Evolutionary conservation across 2,329 filamentous ascomycete species (phyloP).

Genomic region (Pezizomycotina sp.): DNA sequence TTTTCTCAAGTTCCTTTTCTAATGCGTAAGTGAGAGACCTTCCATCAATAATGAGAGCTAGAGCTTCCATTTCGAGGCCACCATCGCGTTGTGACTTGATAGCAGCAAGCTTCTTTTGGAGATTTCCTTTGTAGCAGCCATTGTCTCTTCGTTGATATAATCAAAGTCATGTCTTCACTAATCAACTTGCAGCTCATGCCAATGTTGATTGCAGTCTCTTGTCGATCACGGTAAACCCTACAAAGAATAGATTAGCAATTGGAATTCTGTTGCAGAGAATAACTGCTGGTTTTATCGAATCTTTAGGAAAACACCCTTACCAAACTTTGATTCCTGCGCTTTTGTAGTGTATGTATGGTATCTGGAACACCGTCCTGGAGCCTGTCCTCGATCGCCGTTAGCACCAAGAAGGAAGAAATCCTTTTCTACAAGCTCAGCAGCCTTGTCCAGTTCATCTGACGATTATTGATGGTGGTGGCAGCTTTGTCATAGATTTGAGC

Average conservation of each 20-base stretch:
- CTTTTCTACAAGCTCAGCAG: slow-evolving; percentile 84
- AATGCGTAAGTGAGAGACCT: slow-evolving; percentile 87
- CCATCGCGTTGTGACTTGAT: slow-evolving; percentile 67
- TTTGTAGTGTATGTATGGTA: slow-evolving; percentile 91
- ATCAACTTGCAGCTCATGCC: slow-evolving; percentile 99
- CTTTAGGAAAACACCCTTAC: slow-evolving; percentile 32
- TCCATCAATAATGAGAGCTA: slow-evolving; percentile 89
- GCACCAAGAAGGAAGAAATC: slow-evolving; percentile 83
- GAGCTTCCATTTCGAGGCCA: slow-evolving; percentile 62
- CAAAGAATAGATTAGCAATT: not conserved
- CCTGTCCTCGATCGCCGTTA: slow-evolving; percentile 90
- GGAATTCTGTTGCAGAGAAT: not conserved
- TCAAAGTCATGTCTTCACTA: slow-evolving; percentile 93
- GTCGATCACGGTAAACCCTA: slow-evolving; percentile 80
- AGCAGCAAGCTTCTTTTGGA: slow-evolving; percentile 86
- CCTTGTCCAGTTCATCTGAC: slow-evolving; percentile 92
- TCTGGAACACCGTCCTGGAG: slow-evolving; percentile 95
- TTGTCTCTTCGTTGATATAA: slow-evolving; percentile 89
- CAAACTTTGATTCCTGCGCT: slow-evolving; percentile 96
- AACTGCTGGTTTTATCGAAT: too few species aligned
- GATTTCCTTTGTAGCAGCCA: slow-evolving; percentile 67
- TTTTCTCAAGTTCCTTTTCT: slow-evolving; percentile 82
- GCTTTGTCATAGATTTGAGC: slow-evolving; percentile 71
- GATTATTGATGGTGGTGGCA: slow-evolving; percentile 78
- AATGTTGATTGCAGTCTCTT: slow-evolving; percentile 98